Base-by-base conservation (phyloP, 2,329 filamentous ascomycete species). In the Alternaria rosae region DNA sequence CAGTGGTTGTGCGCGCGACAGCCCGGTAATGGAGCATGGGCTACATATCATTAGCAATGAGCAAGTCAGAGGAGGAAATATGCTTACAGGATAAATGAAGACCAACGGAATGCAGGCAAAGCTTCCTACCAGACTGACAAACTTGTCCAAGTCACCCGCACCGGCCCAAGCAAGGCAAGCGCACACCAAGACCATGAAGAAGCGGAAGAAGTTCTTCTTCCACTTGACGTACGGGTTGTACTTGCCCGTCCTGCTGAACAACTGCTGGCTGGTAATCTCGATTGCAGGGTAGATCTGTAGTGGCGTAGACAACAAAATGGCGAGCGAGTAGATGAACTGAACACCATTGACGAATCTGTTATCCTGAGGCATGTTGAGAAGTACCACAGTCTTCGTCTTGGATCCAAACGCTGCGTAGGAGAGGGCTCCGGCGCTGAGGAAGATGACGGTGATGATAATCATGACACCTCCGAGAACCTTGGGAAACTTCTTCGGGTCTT, bases 171-270 rank as follows among this genome's bases (percentile, higher is more conserved):
- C 94, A 68, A 99, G 91, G 61, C 89, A 81, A 1, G 94, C 92
- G 75, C 95, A 98, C 23, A 95, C 80, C 73, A 92, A 87, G 53
- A 98, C 95, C 65, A 97, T 88, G 76, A 94, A 90, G 85, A 98
- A 99, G 57, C 95, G 91, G 84, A 97, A 99, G 32, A 91, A 84
- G 72, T 99, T 99, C 88, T 99, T 99, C 85, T 98, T 92, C 95
- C 95, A 99, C 84, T 99, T 99, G 84, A 99, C 97, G 76, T 92
- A 95, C 1, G 93, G 94, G 77, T 98, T 97, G 82, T 97, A 97
- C 81, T 99, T 99, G 71, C 95, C 94, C 65, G 93, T 97, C 76
- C 91, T 87, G 23, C 92, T 97, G 80, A 98, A 99, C 7, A 98
- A 85, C 69, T 93, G 93, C 71, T 97, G 97, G 81, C 97, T 94